phyloP scores from a whole-genome alignment of 345 rosid species.

The Mallotus nudiflorus region DNA sequence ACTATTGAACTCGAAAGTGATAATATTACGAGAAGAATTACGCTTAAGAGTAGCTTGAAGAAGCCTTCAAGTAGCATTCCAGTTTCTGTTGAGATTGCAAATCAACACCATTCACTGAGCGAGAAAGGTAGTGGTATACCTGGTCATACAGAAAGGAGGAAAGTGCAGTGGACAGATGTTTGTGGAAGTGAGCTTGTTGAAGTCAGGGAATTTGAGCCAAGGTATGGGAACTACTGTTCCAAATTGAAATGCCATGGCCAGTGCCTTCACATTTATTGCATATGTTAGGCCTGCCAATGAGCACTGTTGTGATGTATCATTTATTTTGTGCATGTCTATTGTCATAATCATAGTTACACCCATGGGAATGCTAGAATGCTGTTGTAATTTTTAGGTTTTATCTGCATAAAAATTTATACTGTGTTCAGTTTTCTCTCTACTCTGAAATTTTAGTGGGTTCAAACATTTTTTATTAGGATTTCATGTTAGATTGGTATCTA shows the following conservation, averaged over 20 bases:
- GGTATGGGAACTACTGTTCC: slow-evolving; percentile 45
- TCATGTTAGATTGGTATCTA: background rate
- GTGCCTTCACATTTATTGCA: slow-evolving; percentile 1
- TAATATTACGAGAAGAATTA: slow-evolving; percentile 42
- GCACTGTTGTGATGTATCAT: slow-evolving; percentile 1
- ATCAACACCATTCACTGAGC: slow-evolving; percentile 36
- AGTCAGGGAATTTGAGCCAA: slow-evolving; percentile 93
- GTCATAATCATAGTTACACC: background rate
- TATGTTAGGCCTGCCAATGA: background rate
- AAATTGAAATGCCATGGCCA: background rate
- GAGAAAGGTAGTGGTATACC: slow-evolving; percentile 46
- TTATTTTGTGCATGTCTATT: slow-evolving; percentile 4
- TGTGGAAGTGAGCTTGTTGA: slow-evolving; percentile 87
- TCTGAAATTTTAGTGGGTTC: background rate
- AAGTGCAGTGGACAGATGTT: slow-evolving; percentile 96
- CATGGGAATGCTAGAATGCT: background rate
- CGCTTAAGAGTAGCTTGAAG: slow-evolving; percentile 80
- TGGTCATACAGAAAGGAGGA: slow-evolving; percentile 56
- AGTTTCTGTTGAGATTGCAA: slow-evolving; percentile 39
- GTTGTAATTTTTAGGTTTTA: background rate
- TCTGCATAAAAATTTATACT: slow-evolving; percentile 9
- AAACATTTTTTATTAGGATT: background rate
- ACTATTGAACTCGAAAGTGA: slow-evolving; percentile 41
- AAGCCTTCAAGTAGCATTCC: slow-evolving; percentile 42
- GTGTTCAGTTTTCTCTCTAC: background rate